Base-by-base conservation (phyloP, 179 eudicot species). In the Gypsophila paniculata region DNA sequence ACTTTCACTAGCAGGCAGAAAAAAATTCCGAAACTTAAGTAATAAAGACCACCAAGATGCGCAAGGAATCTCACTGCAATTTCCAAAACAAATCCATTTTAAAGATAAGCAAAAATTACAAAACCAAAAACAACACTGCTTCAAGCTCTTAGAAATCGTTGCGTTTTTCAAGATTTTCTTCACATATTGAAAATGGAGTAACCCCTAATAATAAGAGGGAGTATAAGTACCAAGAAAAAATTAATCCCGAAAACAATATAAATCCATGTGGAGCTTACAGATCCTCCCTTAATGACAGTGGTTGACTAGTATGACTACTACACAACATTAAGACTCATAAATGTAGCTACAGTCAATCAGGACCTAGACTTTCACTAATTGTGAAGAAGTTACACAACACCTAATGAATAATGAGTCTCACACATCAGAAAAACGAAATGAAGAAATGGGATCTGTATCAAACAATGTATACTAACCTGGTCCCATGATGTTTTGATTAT, bases 61-160 rank as follows among this genome's bases (percentile, higher is more conserved):
- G 96, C 98, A 74, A 93, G 96, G 71, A 93, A 93, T 86, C 93
- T 79, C 84, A 93, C 98, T 90, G 93, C 96, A 85, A 74, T 77
- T 77, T 79, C 80, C 82, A 73, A 80, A 73, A 69, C 72, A 74
- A 73, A 75, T 72, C 70, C 60, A 83, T 55, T 76, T 66, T 49
- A 15, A 68, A 55, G 51, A 29, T 60, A 55, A 34, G 48, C 44
- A 69, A 54, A 62, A 25, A 65, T 14, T 0, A 17, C 26, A 11
- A 34, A 64, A 9, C 58, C 9, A 73, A n/a, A 36, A 49, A 69
- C 11, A 26, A 57, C n/a, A n/a, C 34, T 29, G 34, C 34, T 29
- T 29, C 34, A 29, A 1, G 34, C 4, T 29, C 34, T 29, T 29
- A 29, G 34, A 29, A 29, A 29, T 29, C 34, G 4, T 4, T 4